phyloP scores from a whole-genome alignment of 2,329 filamentous ascomycete species.

The Colletotrichum noveboracense region DNA sequence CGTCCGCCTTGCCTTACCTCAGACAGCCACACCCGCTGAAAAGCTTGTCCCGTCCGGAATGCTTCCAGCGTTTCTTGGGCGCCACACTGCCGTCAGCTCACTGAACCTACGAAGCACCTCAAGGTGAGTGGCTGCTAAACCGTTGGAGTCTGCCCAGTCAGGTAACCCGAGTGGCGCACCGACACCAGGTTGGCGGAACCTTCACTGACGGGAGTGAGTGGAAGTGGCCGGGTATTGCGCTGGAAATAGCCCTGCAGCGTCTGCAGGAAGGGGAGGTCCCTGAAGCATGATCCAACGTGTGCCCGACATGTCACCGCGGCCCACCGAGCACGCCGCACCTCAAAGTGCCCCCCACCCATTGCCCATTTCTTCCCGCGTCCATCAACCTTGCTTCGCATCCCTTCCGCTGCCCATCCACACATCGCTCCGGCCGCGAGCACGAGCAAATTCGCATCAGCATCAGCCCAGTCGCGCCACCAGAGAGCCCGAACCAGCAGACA shows the following conservation, averaged over 20 bases:
- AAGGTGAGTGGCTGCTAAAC: no score
- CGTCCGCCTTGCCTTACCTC: neutral
- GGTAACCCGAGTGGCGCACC: neutral
- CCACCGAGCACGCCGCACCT: constrained; percentile 1
- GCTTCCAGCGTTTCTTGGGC: neutral
- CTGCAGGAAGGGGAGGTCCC: neutral
- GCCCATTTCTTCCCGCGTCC: neutral
- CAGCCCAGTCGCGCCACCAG: constrained; percentile 4
- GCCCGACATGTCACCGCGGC: constrained; percentile 15
- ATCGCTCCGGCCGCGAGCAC: neutral
- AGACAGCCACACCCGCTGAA: neutral
- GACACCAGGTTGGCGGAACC: neutral
- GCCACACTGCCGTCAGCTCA: neutral
- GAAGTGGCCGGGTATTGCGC: neutral
- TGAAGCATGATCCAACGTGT: constrained; percentile 7
- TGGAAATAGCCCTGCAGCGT: neutral
- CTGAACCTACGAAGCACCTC: neutral
- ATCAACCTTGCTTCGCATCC: constrained; percentile 2
- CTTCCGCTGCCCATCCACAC: neutral
- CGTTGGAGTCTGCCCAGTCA: no score
- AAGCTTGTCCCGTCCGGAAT: neutral
- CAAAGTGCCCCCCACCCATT: neutral
- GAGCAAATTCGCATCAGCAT: neutral
- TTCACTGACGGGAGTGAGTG: no score
- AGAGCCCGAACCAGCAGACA: neutral